phyloP scores from a whole-genome alignment of 2,329 filamentous ascomycete genomes.

The Aspergillus neoniger region DNA sequence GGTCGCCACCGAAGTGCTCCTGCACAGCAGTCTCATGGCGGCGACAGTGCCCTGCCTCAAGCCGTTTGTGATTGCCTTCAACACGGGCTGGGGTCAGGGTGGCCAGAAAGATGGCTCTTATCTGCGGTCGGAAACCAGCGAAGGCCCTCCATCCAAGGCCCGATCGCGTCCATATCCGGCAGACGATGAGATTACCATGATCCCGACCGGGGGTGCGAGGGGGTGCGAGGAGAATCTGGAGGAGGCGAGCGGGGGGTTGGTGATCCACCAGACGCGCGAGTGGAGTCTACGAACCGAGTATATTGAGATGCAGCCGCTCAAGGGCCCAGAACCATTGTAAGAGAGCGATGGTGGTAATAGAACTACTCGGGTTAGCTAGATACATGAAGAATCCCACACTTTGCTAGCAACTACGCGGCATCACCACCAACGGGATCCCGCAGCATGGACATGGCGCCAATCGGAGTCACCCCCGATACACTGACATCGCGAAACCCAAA shows the following conservation, averaged over 20 bases:
- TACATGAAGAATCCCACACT: too few relatives aligned
- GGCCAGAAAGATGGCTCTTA: slow-evolving; percentile 3
- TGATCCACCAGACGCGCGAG: slow-evolving; percentile 7
- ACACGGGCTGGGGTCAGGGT: slow-evolving; percentile 38
- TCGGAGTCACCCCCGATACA: background rate
- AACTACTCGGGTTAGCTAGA: too few relatives aligned
- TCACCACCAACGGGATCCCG: background rate
- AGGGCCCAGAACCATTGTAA: background rate
- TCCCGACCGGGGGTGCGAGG: background rate
- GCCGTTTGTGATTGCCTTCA: slow-evolving; percentile 45
- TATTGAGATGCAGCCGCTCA: slow-evolving; percentile 1
- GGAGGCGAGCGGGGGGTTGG: background rate
- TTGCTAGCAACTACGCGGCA: background rate
- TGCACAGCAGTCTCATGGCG: slow-evolving; percentile 45
- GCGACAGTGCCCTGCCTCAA: slow-evolving; percentile 47
- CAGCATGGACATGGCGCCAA: background rate
- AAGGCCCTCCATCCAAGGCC: background rate
- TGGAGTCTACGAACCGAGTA: slow-evolving; percentile 3
- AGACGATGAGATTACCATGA: background rate
- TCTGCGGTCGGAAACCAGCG: background rate
- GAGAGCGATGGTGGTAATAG: too few relatives aligned
- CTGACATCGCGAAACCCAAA: slow-evolving; percentile 12
- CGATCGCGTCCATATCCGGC: background rate
- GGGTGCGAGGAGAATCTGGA: background rate
- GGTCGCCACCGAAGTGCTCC: slow-evolving; percentile 41